Conservation (phyloP, 805 yeast genomes). For the Danielozyma ontarioensis region DNA sequence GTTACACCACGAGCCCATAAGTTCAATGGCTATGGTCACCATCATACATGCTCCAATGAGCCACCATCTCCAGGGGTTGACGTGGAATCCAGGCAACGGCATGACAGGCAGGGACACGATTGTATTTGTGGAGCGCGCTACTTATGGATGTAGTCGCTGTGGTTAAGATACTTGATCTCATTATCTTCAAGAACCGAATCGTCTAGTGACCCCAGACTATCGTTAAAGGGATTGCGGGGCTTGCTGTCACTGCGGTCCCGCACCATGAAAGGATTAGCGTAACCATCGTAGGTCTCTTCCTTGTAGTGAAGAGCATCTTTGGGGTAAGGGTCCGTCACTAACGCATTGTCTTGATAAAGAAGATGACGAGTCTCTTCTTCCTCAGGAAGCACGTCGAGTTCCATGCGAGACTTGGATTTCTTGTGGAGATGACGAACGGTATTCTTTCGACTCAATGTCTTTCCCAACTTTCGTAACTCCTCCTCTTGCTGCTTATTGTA, state of each 20-base stretch:
- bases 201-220: conserved; percentile 1
- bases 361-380: conserved; percentile 17
- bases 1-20: conserved; percentile 22
- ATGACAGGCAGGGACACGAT: too few relatives aligned
- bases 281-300: conserved; percentile 26
- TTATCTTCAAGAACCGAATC: conserved; percentile 17
- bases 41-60: conserved; percentile 8
- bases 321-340: conserved; percentile 2
- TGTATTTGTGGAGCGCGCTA: too few relatives aligned
- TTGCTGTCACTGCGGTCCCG: background rate
- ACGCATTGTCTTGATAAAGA: conserved; percentile 12
- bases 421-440: conserved; percentile 20
- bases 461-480: conserved; percentile 32
- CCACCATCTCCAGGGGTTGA: background rate
- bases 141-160: conserved; percentile 8
- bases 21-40: conserved; percentile 12
- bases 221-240: background rate
- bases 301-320: conserved; percentile 11
- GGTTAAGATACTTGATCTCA: conserved; percentile 17
- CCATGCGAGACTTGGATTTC: background rate
- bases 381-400: background rate
- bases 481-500: conserved; percentile 17
- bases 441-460: conserved; percentile 26
- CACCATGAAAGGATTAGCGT: conserved; percentile 5
- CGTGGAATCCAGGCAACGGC: too few relatives aligned